Conservation (phyloP, 73 alveolate species). For the Paramecium biaurelia region DNA sequence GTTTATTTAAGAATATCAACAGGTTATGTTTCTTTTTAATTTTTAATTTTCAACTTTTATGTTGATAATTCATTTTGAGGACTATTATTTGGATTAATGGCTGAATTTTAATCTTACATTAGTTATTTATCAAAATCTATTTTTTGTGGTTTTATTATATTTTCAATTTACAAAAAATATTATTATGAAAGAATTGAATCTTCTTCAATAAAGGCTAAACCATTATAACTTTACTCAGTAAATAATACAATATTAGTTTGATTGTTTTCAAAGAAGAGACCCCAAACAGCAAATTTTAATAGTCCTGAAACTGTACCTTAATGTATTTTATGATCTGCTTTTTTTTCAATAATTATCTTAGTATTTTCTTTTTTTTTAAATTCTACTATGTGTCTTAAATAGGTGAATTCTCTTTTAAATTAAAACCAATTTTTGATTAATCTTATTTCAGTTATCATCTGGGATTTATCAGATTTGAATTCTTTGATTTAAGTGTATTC, state of each 20-base stretch:
- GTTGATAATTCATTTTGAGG: neutral
- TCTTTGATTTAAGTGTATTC: neutral
- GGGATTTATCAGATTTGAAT: neutral
- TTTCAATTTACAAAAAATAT: neutral
- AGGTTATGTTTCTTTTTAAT: neutral
- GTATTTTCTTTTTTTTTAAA: neutral
- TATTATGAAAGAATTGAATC: neutral
- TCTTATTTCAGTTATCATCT: neutral
- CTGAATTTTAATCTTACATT: neutral
- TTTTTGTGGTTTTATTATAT: neutral
- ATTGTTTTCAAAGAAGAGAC: neutral
- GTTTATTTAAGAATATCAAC: neutral
- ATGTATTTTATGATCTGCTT: neutral
- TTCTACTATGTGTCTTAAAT: neutral
- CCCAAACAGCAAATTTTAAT: conserved; percentile 4
- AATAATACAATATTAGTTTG: neutral
- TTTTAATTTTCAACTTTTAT: neutral
- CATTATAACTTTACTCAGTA: neutral
- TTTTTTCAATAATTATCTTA: neutral
- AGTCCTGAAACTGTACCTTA: neutral
- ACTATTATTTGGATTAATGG: neutral
- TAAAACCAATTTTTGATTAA: conserved; percentile 1
- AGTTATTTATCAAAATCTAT: neutral
- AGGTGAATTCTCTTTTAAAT: neutral
- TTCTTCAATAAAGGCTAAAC: neutral